A percentile compares a stretch with the other conserved stretches of the same genome.
Evolutionary conservation across 768 basidiomycete species (phyloP).

Genomic region (Xanthoconium purpureum): DNA sequence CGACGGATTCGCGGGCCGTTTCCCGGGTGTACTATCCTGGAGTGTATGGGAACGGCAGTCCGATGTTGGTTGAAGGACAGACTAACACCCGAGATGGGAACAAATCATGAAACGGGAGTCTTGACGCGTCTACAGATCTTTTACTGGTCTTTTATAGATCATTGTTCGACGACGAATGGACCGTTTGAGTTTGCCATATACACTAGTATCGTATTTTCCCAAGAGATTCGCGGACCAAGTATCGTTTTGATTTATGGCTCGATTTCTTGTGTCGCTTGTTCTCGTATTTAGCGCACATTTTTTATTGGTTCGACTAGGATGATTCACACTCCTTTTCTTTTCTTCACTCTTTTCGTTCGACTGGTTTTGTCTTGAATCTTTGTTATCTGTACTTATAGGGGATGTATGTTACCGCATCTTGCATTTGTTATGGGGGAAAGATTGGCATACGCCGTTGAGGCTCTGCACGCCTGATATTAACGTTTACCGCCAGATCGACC

Average conservation of each 20-base stretch:
- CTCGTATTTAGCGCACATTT: conserved; percentile 21
- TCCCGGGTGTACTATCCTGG: conserved; percentile 22
- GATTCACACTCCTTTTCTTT: background rate
- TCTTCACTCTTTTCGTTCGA: background rate
- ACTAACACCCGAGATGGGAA: conserved; percentile 18
- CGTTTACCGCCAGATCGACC: background rate
- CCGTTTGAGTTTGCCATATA: conserved; percentile 10
- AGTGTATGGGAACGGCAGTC: conserved; percentile 17
- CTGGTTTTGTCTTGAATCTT: conserved; percentile 14
- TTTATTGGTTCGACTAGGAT: conserved; percentile 9
- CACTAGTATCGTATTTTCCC: conserved; percentile 9
- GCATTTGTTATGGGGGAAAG: background rate
- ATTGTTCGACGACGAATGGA: conserved; percentile 10
- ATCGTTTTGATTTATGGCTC: conserved; percentile 28
- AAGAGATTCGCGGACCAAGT: conserved; percentile 24
- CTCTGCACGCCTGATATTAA: background rate
- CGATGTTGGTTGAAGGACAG: conserved; percentile 11
- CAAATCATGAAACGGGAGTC: conserved; percentile 19
- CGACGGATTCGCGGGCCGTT: conserved; percentile 21
- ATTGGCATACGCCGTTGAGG: background rate
- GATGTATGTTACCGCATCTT: conserved; percentile 23
- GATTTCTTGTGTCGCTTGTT: conserved; percentile 25
- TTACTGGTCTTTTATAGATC: conserved; percentile 9
- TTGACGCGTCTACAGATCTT: background rate
- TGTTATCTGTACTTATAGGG: conserved; percentile 31